Conservation (phyloP, 106 monocot species). For the Dendrobium nobile region DNA sequence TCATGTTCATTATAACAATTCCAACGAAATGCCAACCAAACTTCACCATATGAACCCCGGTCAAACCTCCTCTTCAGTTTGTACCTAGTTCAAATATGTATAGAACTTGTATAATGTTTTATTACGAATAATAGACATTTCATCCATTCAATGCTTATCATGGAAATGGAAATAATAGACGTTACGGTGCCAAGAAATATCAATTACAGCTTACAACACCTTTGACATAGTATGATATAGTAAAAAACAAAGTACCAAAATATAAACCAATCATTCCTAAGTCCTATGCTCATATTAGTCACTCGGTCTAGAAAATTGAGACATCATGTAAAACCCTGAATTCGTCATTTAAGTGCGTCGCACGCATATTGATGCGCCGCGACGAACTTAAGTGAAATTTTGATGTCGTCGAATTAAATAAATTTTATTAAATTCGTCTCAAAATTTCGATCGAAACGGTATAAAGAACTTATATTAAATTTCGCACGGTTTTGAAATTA, state of each 20-base stretch:
- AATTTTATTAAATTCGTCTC: no score
- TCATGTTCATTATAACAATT: slow-evolving; percentile 57
- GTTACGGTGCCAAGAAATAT: background rate
- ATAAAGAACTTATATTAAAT: no score
- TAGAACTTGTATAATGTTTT: background rate
- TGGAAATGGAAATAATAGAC: background rate
- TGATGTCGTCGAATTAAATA: no score
- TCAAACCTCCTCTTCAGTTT: slow-evolving; percentile 68
- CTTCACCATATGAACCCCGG: slow-evolving; percentile 95
- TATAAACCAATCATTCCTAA: background rate
- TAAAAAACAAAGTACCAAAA: background rate
- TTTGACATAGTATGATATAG: background rate
- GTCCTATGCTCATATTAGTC: background rate
- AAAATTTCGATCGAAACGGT: no score
- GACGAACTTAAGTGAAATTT: no score
- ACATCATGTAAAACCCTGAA: no score
- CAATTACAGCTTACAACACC: background rate
- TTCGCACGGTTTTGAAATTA: no score
- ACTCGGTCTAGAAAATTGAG: background rate
- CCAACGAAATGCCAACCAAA: slow-evolving; percentile 94
- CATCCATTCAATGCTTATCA: background rate
- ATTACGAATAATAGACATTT: background rate
- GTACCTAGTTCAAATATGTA: slow-evolving; percentile 39
- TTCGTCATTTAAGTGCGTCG: no score
- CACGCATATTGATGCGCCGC: no score